phyloP scores from a whole-genome alignment of 352 stramenopile species.

The Salisapilia sapeloensis region DNA sequence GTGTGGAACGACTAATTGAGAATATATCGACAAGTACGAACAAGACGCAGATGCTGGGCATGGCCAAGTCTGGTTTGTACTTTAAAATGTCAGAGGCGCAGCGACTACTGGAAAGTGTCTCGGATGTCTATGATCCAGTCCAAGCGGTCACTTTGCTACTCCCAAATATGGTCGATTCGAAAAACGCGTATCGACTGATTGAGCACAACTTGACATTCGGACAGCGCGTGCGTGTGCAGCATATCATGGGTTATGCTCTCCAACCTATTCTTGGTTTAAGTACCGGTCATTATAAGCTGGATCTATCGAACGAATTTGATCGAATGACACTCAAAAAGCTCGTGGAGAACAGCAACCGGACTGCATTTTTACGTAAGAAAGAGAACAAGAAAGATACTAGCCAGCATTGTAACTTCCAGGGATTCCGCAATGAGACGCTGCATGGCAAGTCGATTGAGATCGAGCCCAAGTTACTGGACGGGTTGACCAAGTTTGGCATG shows the following conservation, averaged over 20 bases:
- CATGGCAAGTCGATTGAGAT: conserved; percentile 40
- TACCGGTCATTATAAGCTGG: conserved; percentile 48
- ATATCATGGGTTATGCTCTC: conserved; percentile 39
- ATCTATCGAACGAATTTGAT: conserved; percentile 47
- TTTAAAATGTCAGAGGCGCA: conserved; percentile 56
- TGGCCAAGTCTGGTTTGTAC: conserved; percentile 55
- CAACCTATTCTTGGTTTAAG: conserved; percentile 39
- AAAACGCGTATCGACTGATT: conserved; percentile 41
- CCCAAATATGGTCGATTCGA: conserved; percentile 54
- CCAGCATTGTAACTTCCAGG: conserved; percentile 56
- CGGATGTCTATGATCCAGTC: conserved; percentile 38
- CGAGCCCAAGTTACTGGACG: conserved; percentile 40
- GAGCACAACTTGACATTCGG: conserved; percentile 33
- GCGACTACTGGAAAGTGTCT: conserved; percentile 39
- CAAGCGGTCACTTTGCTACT: conserved; percentile 46
- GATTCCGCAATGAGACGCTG: conserved; percentile 59
- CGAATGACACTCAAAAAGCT: conserved; percentile 50
- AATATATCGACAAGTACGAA: conserved; percentile 65
- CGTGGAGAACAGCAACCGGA: conserved; percentile 63
- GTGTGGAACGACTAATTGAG: conserved; percentile 52
- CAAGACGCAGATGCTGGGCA: conserved; percentile 62
- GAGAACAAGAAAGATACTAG: conserved; percentile 45
- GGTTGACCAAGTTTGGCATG: conserved; percentile 42
- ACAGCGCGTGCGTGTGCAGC: conserved; percentile 39
- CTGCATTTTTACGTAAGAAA: conserved; percentile 52